Evolutionary conservation across 108 stramenopile genomes (phyloP), one percentile per base, ranked within the genome.

Genomic region (Pseudonitzschia multiseries): DNA sequence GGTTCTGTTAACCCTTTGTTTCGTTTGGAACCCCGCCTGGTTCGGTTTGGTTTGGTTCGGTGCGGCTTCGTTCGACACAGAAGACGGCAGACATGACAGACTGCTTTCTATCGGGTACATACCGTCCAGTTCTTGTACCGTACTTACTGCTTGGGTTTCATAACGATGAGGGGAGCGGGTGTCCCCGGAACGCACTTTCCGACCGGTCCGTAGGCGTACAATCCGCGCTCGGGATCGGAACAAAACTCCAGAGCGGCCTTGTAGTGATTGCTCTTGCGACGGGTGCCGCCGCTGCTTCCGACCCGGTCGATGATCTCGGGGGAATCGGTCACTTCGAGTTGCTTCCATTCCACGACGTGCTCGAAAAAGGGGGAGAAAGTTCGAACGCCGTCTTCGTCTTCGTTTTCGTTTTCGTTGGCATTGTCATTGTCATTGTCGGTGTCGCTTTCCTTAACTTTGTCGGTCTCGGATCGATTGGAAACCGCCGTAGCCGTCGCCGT

Each of bases 141-240:
- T 18, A 48, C 46, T 5, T 48, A 48, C 46, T 33, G 40, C 31
- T 65, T 64, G 32, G 74, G 74, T 57, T 44, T 57, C 66, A 75
- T 68, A 2, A 57, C 57, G 20, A 75, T 75, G 3, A 75, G 36
- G 24, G 67, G 66, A 5, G 74, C 42, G 0, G 66, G 42, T 48
- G 5, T 32, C 0, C 66, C 66, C 28, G 66, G 66, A 2, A 67
- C 44, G 22, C 66, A 67, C 6, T 51, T 48, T 28, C 66, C 66
- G 21, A 48, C 28, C 2, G 36, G 28, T 10, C 66, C 66, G 43
- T 67, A 67, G 18, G 26, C 66, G 28, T 67, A 67, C 22, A 50
- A 48, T 26, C 36, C 66, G 8, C 42, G 22, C 8, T 14, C n/a
- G 21, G 61, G 61, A 33, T 67, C 66, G 44, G 46, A 48, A 67